Evolutionary conservation across 441 rosid species (phyloP).

Genomic region (Manihot esculenta): DNA sequence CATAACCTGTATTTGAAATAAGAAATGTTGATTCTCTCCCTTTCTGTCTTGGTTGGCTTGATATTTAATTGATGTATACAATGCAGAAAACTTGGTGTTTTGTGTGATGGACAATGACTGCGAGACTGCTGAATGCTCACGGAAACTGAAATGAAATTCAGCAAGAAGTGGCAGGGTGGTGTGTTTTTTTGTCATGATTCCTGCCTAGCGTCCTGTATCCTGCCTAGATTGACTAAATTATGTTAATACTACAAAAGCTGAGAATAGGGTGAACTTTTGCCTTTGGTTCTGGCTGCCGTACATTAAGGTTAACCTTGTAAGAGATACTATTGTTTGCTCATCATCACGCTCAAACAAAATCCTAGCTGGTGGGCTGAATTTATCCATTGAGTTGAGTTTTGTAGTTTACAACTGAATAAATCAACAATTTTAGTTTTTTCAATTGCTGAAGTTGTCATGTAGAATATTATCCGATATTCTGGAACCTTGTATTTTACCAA

Average conservation of each 20-base stretch:
- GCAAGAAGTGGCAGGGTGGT: not conserved
- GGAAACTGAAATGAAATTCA: not conserved
- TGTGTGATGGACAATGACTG: not conserved
- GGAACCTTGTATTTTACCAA: not conserved
- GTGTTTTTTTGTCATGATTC: not conserved
- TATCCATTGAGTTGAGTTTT: not conserved
- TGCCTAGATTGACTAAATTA: not conserved
- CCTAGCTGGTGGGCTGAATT: not conserved
- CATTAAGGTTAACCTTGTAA: not conserved
- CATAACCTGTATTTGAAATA: not conserved
- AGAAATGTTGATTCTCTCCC: not conserved
- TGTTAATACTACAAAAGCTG: not conserved
- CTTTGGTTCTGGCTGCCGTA: not conserved
- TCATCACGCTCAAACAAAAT: not conserved
- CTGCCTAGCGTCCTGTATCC: not conserved
- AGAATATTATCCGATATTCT: not conserved
- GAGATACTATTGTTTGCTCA: slow-evolving; percentile 2
- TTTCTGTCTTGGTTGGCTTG: not conserved
- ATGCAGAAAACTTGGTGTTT: slow-evolving; percentile 11
- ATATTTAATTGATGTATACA: not conserved
- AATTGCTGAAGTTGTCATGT: not conserved
- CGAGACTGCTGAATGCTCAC: slow-evolving; percentile 1
- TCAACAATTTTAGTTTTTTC: not conserved
- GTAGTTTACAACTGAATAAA: slow-evolving; percentile 1
- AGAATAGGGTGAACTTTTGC: not conserved